Percentiles rank a stretch among this genome's conserved stretches.
phyloP scores from a whole-genome alignment of 139 green algal genomes.

The Picochlorum sp. region DNA sequence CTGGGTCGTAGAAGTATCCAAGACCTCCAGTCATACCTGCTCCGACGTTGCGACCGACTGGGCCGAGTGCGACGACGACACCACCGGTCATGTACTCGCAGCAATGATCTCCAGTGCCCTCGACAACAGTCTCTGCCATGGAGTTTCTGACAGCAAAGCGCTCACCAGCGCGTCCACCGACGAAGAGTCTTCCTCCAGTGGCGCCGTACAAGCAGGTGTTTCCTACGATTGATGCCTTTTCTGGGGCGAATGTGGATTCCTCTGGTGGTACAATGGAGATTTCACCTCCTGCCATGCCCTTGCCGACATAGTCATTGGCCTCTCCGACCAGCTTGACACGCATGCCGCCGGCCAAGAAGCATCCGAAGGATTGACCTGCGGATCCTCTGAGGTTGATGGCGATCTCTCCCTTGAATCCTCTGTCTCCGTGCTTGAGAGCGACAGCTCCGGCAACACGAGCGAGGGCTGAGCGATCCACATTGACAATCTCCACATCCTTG shows the following conservation, averaged over 20 bases:
- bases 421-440: conserved; percentile 73
- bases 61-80: conserved; percentile 40
- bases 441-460: conserved; percentile 76
- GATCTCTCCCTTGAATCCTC: conserved; percentile 65
- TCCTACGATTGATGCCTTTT: conserved; percentile 74
- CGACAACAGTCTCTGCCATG: conserved; percentile 84
- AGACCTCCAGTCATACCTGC: conserved; percentile 97
- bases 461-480: conserved; percentile 70
- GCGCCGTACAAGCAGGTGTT: conserved; percentile 99
- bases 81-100: conserved; percentile 98
- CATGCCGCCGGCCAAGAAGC: conserved; percentile 72
- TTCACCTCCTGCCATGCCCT: conserved; percentile 95
- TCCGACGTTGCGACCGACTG: conserved; percentile 82
- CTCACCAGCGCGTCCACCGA: conserved; percentile 77
- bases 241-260: conserved; percentile 41
- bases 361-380: conserved; percentile 83
- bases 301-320: conserved; percentile 99
- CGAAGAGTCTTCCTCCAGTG: conserved; percentile 89
- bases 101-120: conserved; percentile 96
- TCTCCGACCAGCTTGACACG: conserved; percentile 82
- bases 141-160: conserved; percentile 86
- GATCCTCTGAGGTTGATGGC: conserved; percentile 70
- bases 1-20: conserved; percentile 94
- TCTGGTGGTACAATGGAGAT: conserved; percentile 78
- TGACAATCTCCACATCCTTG: conserved; percentile 67